A percentile compares a stretch with the other conserved stretches of the same genome.
Conservation (phyloP, 345 rosid genomes). For the Linum usitatissimum region DNA sequence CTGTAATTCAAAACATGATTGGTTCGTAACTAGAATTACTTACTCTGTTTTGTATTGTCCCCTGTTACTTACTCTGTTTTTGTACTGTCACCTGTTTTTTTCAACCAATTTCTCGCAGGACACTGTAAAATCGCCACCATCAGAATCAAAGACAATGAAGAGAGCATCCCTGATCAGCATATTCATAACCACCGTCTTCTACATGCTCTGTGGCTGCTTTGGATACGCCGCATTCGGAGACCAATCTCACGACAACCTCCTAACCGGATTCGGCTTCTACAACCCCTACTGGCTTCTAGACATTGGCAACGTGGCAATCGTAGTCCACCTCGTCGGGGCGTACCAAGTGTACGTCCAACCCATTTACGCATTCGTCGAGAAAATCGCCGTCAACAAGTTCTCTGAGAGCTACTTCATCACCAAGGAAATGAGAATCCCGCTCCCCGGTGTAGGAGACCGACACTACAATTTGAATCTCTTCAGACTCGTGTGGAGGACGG, state of each 20-base stretch:
- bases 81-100: background rate
- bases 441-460: background rate
- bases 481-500: background rate
- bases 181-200: background rate
- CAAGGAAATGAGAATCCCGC: background rate
- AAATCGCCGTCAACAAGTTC: background rate
- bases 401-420: background rate
- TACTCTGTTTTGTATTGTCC: background rate
- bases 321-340: background rate
- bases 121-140: background rate
- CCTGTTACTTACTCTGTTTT: background rate
- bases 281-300: background rate
- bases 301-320: background rate
- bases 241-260: background rate
- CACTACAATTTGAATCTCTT: background rate
- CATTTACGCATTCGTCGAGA: background rate
- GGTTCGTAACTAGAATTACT: background rate
- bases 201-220: background rate
- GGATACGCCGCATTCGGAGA: background rate
- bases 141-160: background rate
- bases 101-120: background rate
- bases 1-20: background rate
- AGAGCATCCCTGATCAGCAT: background rate
- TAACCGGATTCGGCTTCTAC: background rate
- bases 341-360: background rate